phyloP scores from a whole-genome alignment of 371 early-diverging fungal genomes.

The Lichtheimia ramosa region DNA sequence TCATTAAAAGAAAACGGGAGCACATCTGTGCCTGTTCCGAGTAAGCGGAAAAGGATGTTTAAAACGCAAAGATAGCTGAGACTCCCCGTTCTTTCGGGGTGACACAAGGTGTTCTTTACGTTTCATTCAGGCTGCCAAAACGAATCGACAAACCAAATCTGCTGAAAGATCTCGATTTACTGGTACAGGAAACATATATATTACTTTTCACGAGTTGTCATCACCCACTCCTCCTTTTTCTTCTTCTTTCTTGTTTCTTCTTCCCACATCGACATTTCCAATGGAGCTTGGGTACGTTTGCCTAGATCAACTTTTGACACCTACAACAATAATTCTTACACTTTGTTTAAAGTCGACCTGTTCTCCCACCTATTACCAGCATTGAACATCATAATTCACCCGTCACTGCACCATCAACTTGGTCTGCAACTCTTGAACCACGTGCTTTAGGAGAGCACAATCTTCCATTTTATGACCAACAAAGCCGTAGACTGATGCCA shows the following conservation, averaged over 20 bases:
- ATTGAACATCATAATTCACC: slow-evolving; percentile 6
- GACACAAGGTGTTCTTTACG: neutral
- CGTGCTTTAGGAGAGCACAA: slow-evolving; percentile 6
- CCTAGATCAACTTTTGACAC: neutral
- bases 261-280: neutral
- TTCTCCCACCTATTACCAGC: slow-evolving; percentile 14
- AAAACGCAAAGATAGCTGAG: no score
- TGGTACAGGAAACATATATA: neutral
- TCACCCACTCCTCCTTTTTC: neutral
- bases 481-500: neutral
- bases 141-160: slow-evolving; percentile 11
- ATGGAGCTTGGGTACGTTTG: slow-evolving; percentile 5
- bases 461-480: slow-evolving; percentile 4
- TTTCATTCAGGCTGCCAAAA: slow-evolving; percentile 2
- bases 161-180: slow-evolving; percentile 9
- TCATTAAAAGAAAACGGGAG: no score
- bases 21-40: no score
- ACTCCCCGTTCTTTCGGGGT: no score
- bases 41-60: no score
- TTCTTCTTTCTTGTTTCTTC: neutral
- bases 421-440: slow-evolving; percentile 1
- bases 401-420: slow-evolving; percentile 1
- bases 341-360: slow-evolving; percentile 3
- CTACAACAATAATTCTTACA: no score
- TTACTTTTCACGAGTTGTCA: neutral